A percentile compares a stretch with the other conserved stretches of the same genome.
These are phyloP conservation scores for Stromatinia cepivora DNA, from an alignment of 2,329 filamentous ascomycete species.

Conservation along the genomic window DNA sequence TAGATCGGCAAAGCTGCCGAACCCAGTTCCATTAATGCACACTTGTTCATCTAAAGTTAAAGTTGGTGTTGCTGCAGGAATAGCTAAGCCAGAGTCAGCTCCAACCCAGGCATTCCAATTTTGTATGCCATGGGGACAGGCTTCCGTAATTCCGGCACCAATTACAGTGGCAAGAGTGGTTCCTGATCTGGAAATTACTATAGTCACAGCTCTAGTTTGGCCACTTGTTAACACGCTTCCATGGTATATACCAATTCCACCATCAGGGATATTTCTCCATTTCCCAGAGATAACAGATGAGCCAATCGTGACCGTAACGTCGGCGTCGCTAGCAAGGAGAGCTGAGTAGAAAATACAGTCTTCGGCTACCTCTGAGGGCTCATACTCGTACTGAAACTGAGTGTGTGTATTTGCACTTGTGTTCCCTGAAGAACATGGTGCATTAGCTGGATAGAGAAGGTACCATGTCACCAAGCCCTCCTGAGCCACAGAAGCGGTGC, in stretches of 20 bases:
- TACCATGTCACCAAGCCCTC: constrained; percentile 5
- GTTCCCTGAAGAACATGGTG: background rate
- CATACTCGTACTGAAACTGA: background rate
- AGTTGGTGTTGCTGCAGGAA: background rate
- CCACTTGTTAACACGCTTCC: background rate
- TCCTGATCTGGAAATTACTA: background rate
- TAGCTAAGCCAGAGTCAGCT: background rate
- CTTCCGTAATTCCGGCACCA: background rate
- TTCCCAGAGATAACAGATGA: background rate
- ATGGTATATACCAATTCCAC: constrained; percentile 4
- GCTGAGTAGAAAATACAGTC: background rate
- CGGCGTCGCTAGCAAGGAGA: background rate
- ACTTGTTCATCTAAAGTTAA: background rate
- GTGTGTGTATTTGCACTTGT: background rate
- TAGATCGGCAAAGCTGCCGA: constrained; percentile 42
- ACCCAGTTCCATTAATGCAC: constrained; percentile 33
- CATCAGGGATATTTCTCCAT: background rate
- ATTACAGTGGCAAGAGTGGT: background rate
- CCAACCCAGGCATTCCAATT: constrained; percentile 1
- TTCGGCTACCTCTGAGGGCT: background rate
- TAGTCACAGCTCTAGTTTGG: background rate
- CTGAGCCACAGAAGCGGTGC: background rate
- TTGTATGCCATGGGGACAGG: background rate
- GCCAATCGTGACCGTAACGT: background rate
- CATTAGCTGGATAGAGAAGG: background rate